Evolutionary conservation across 2,329 filamentous ascomycete species (phyloP).

Genomic region (Didymella lethalis): DNA sequence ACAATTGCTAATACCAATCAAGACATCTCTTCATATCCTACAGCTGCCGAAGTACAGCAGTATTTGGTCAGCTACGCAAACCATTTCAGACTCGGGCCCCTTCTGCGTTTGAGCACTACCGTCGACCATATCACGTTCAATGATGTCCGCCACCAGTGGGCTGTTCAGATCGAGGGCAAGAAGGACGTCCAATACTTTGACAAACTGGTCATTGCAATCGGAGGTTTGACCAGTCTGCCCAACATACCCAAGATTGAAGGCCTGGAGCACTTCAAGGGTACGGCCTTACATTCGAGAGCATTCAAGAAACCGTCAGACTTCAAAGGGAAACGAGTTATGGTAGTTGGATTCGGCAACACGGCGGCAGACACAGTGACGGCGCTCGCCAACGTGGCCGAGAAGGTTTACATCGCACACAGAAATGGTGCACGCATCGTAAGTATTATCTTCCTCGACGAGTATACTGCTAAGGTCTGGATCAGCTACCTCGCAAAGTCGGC

Average conservation of each 20-base stretch:
- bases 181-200: slow-evolving; percentile 25
- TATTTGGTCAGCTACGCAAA: slow-evolving; percentile 30
- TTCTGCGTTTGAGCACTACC: slow-evolving; percentile 24
- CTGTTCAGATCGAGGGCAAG: slow-evolving; percentile 16
- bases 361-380: slow-evolving; percentile 37
- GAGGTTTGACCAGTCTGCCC: slow-evolving; percentile 28
- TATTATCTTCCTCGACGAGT: not conserved
- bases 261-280: slow-evolving; percentile 28
- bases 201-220: slow-evolving; percentile 33
- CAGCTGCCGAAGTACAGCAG: slow-evolving; percentile 30
- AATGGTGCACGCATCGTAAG: slow-evolving; percentile 33
- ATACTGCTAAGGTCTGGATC: not conserved
- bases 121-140: slow-evolving; percentile 26
- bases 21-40: slow-evolving; percentile 28
- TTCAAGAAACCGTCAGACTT: slow-evolving; percentile 30
- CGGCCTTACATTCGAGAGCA: slow-evolving; percentile 22
- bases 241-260: slow-evolving; percentile 29
- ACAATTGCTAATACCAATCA: not conserved
- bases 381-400: slow-evolving; percentile 29
- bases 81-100: slow-evolving; percentile 29
- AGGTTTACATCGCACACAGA: slow-evolving; percentile 36
- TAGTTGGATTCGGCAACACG: slow-evolving; percentile 39
- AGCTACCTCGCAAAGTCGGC: slow-evolving; percentile 29
- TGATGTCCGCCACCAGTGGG: slow-evolving; percentile 26
- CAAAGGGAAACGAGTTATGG: slow-evolving; percentile 29